A percentile compares a stretch with the other conserved stretches of the same genome.
Conservation (phyloP, 1,139 yeast species). For the Saccharomycopsis phalli region DNA sequence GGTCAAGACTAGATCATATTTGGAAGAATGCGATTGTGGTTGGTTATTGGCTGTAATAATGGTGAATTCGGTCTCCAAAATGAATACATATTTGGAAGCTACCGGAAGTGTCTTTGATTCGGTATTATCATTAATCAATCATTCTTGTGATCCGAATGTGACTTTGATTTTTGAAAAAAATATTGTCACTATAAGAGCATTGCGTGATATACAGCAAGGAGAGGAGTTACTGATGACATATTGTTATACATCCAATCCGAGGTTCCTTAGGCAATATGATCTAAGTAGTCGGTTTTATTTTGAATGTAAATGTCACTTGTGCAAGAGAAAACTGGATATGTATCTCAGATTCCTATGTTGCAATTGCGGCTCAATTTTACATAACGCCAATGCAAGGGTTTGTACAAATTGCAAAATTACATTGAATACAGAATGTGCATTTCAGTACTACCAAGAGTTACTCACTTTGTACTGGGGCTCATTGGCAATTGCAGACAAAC, state of each 20-base stretch:
- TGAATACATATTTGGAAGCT: constrained; percentile 24
- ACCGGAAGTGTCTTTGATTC: constrained; percentile 33
- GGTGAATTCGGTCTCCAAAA: constrained; percentile 27
- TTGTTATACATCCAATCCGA: constrained; percentile 26
- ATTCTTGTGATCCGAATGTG: constrained; percentile 30
- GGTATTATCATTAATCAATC: constrained; percentile 29
- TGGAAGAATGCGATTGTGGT: too few relatives aligned
- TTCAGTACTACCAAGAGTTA: too few relatives aligned
- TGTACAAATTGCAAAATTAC: too few relatives aligned
- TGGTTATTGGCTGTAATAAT: constrained; percentile 23
- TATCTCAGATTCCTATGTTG: constrained; percentile 21
- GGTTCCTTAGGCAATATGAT: constrained; percentile 23
- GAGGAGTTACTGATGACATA: constrained; percentile 30
- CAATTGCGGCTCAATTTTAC: not conserved
- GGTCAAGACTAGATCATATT: too few relatives aligned
- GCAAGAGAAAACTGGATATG: constrained; percentile 22
- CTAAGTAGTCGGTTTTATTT: constrained; percentile 28
- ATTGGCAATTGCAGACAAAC: too few relatives aligned
- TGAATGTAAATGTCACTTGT: constrained; percentile 29
- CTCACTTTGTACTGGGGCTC: too few relatives aligned
- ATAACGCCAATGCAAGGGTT: too few relatives aligned
- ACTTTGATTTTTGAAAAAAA: constrained; percentile 23
- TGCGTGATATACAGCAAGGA: constrained; percentile 22
- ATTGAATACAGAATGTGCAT: too few relatives aligned
- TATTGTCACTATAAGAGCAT: constrained; percentile 23